A percentile compares a stretch with the other conserved stretches of the same genome.
phyloP scores from a whole-genome alignment of 495 filamentous ascomycete species.

The Podospora fimiseda region DNA sequence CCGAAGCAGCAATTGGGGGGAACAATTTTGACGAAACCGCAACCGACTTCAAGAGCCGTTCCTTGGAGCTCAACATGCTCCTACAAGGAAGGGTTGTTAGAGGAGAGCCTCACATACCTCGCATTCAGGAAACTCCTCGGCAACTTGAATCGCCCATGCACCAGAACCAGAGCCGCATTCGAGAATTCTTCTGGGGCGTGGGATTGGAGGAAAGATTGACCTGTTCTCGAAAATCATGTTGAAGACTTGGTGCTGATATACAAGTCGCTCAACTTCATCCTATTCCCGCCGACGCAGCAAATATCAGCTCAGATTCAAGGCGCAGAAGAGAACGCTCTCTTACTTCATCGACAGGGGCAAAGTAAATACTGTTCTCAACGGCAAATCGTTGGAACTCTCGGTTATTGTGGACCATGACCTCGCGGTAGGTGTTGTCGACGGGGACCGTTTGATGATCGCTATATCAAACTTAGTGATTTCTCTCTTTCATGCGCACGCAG shows the following conservation, averaged over 20 bases:
- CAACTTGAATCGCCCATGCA: slow-evolving; percentile 42
- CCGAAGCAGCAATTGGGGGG: too few species aligned
- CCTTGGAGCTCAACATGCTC: too few species aligned
- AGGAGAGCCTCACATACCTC: slow-evolving; percentile 51
- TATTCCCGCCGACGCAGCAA: slow-evolving; percentile 30
- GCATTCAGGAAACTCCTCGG: slow-evolving; percentile 61
- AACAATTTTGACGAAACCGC: too few species aligned
- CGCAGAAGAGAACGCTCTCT: slow-evolving; percentile 19
- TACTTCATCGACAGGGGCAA: slow-evolving; percentile 83
- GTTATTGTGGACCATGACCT: slow-evolving; percentile 59
- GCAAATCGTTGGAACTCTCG: slow-evolving; percentile 69
- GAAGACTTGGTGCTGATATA: slow-evolving; percentile 64
- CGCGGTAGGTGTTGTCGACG: slow-evolving; percentile 55
- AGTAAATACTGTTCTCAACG: slow-evolving; percentile 65
- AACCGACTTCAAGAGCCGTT: too few species aligned
- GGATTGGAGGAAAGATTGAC: slow-evolving; percentile 73
- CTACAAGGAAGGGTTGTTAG: neutral
- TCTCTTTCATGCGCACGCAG: too few species aligned
- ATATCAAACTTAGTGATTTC: slow-evolving; percentile 17
- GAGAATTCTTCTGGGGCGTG: slow-evolving; percentile 56
- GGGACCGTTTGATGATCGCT: slow-evolving; percentile 36
- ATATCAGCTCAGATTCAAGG: slow-evolving; percentile 4
- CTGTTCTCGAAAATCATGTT: slow-evolving; percentile 66
- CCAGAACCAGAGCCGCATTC: slow-evolving; percentile 73
- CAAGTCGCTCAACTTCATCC: slow-evolving; percentile 75